Evolutionary conservation across 1,284 basidiomycete species (phyloP).

Genomic region (Heliocybe sulcata): DNA sequence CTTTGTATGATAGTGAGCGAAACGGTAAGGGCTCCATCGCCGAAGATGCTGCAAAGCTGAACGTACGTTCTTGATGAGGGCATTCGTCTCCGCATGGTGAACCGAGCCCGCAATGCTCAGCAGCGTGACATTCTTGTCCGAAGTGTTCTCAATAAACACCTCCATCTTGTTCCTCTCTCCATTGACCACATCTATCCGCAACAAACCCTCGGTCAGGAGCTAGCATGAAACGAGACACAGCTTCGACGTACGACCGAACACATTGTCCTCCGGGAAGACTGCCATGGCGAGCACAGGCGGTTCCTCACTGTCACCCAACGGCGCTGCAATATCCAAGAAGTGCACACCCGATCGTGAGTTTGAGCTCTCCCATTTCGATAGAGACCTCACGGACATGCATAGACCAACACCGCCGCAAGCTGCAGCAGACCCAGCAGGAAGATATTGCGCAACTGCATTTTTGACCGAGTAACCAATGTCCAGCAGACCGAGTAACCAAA

Average conservation of each 20-base stretch:
- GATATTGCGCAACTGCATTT: slow-evolving; percentile 26
- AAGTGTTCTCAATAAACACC: slow-evolving; percentile 70
- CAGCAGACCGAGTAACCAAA: neutral
- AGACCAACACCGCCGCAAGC: slow-evolving; percentile 12
- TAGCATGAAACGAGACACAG: slow-evolving; percentile 4
- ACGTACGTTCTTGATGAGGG: slow-evolving; percentile 70
- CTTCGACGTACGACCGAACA: slow-evolving; percentile 69
- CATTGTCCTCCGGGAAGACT: slow-evolving; percentile 70
- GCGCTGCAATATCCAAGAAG: slow-evolving; percentile 6
- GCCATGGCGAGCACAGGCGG: slow-evolving; percentile 57
- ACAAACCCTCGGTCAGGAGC: neutral
- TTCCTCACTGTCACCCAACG: slow-evolving; percentile 15
- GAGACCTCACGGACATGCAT: slow-evolving; percentile 3
- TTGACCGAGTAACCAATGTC: slow-evolving; percentile 6
- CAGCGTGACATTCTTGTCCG: slow-evolving; percentile 70
- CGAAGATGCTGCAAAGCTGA: neutral
- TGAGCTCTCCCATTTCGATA: neutral
- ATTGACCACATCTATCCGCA: slow-evolving; percentile 68
- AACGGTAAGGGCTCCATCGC: neutral
- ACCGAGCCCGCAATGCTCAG: slow-evolving; percentile 67
- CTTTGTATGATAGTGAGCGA: slow-evolving; percentile 24
- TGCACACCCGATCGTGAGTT: neutral
- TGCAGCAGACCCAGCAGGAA: slow-evolving; percentile 20
- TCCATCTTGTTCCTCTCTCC: slow-evolving; percentile 74
- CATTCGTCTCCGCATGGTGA: slow-evolving; percentile 59